phyloP scores from a whole-genome alignment of 352 stramenopile species.

The Pilasporangium apinafurcum region DNA sequence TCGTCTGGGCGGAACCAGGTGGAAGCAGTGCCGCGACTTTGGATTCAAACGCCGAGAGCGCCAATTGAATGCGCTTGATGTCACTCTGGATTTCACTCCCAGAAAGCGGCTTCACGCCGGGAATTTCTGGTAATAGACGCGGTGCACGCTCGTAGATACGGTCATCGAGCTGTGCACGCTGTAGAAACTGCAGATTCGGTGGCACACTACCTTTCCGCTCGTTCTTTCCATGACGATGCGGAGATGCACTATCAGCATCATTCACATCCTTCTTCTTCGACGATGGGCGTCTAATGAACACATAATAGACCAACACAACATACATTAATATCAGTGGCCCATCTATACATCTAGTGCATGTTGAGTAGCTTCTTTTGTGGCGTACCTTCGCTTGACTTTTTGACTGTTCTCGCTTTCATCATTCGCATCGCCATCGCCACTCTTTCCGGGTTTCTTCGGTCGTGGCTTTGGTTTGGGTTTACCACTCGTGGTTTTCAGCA shows the following conservation, averaged over 20 bases:
- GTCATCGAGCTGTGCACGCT: conserved; percentile 21
- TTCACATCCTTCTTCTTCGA: conserved; percentile 52
- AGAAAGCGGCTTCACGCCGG: conserved; percentile 44
- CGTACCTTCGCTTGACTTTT: conserved; percentile 35
- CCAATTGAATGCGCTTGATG: conserved; percentile 49
- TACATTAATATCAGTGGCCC: background rate
- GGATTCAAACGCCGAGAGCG: conserved; percentile 39
- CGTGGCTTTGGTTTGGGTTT: conserved; percentile 4
- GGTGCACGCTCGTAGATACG: conserved; percentile 38
- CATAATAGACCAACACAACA: conserved; percentile 1
- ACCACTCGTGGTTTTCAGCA: conserved; percentile 7
- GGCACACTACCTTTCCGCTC: conserved; percentile 8
- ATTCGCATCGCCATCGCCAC: conserved; percentile 6
- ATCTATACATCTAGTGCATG: background rate
- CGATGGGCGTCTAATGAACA: conserved; percentile 22
- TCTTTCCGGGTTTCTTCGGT: conserved; percentile 6
- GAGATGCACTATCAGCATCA: conserved; percentile 15
- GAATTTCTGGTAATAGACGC: conserved; percentile 46
- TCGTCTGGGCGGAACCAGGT: background rate
- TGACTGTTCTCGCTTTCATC: conserved; percentile 6
- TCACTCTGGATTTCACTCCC: conserved; percentile 41
- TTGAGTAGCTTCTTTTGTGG: background rate
- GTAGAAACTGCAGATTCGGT: conserved; percentile 19
- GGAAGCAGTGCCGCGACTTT: conserved; percentile 12
- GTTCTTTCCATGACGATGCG: conserved; percentile 4